Base-by-base conservation (phyloP, 73 alveolate genomes). In the Blepharisma stoltei region DNA sequence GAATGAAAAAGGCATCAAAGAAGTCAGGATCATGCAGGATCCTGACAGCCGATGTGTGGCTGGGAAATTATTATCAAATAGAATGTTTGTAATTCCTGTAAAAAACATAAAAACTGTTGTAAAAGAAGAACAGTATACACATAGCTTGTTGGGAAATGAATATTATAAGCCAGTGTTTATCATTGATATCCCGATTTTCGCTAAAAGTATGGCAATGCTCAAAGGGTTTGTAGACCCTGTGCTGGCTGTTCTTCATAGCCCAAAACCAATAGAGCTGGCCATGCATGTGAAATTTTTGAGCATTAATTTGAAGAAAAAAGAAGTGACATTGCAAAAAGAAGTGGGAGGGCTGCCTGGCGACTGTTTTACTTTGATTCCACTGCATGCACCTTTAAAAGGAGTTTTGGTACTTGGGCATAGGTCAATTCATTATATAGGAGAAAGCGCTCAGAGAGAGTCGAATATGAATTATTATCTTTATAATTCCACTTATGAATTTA, bases 1-100 rank as follows among this genome's bases (percentile, higher is more conserved):
- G 23, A 60, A 60, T 60, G 73, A 60, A 60, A 60, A 60, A 25
- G 73, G 73, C n/a, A n/a, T 5, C 2, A 60, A 60, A 25, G 73
- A 38, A 60, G 45, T 60, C 18, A 60, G 5, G 14, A 25, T 60
- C 45, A 18, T 60, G 14, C 46, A n/a, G 2, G 73, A 60, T 25
- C 73, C 73, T 20, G 73, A 60, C 14, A 60, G 73, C 45, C 0
- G 73, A 60, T 60, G 73, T 25, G 4, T 60, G 0, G 73, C 45
- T 60, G 73, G 73, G 5, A 14, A 25, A 60, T 14, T 60, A 14
- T 14, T 38, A 14, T n/a, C 46, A 5, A 60, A 60, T 60, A 60
- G 23, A 25, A 38, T 60, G 14, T 60, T 60, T 25, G 46, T 60
- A 8, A 25, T 60, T 11, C 73, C 73, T 20, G 23, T 38, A 14